phyloP scores from a whole-genome alignment of 1,284 basidiomycete genomes.

The Marasmius fiardii region DNA sequence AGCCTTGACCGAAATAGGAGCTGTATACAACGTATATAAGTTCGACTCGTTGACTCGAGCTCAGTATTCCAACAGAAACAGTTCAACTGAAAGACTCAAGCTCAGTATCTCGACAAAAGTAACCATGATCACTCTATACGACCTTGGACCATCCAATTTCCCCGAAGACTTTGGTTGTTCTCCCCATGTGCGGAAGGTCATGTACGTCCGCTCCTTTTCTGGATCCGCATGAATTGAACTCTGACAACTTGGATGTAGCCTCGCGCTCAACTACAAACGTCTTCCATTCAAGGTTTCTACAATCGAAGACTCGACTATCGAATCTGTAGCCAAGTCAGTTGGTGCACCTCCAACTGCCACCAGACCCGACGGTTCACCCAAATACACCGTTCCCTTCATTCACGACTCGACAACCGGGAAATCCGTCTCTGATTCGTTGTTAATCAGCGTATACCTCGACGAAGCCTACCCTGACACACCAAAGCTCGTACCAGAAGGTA shows the following conservation, averaged over 20 bases:
- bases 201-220: neutral
- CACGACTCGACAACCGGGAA: constrained; percentile 14
- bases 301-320: neutral
- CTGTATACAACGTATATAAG: neutral
- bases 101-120: neutral
- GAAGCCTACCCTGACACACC: constrained; percentile 2
- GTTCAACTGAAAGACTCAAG: neutral
- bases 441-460: constrained; percentile 17
- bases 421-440: constrained; percentile 8
- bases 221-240: neutral
- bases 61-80: neutral
- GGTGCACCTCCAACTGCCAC: neutral
- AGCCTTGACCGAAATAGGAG: neutral
- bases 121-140: neutral
- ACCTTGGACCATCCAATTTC: neutral
- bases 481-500: neutral
- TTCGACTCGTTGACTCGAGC: neutral
- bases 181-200: neutral
- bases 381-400: constrained; percentile 13
- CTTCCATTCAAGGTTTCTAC: neutral
- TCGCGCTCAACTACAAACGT: constrained; percentile 3
- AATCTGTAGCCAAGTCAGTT: neutral
- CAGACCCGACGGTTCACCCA: constrained; percentile 8
- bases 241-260: neutral
- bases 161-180: neutral